Evolutionary conservation across 1,139 yeast species (phyloP), one percentile per base, ranked within the genome.

Genomic region (Candida frijolesensis): DNA sequence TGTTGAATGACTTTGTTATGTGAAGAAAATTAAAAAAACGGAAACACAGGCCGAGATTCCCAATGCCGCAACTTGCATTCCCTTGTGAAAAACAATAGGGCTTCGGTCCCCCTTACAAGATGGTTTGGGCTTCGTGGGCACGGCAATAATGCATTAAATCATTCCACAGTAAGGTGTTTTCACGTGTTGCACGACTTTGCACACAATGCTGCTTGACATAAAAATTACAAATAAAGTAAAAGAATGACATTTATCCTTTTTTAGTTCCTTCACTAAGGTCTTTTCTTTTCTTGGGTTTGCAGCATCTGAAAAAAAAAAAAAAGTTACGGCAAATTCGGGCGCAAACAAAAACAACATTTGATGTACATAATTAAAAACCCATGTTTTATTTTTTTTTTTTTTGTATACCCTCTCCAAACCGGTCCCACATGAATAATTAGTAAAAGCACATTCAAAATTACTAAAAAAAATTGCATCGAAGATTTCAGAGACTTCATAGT

Each of bases 281-380:
- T 37, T 37, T 37, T 18, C 18, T 18, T 38, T 22, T 38, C 30
- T 38, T 22, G 42, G 30, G 42, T 38, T 38, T 38, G 42, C 42
- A 38, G 30, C 42, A 38, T 38, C 6, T 22, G 32, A 22, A 12
- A 19, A 10, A 18, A 18, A 10, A 18, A 12, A 18, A 37, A 37
- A 19, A 22, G 42, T n/a, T 38, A 38, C 42, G 42, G 42, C 7
- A 38, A 15, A 12, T 5, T 22, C 42, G 42, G 42, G 42, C 42
- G 25, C 42, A 38, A 19, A 22, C 42, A 38, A 22, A 38, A 22
- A 38, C 42, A 19, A 12, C 42, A 7, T 25, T 25, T 4, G 22
- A 38, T 38, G 42, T 38, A 38, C 7, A 29, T 25, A 22, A 38
- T 38, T 38, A 38, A 37, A 32, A 32, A 32, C 2, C n/a, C 35